Evolutionary conservation across 2,329 filamentous ascomycete species (phyloP).

Genomic region (Calycina herbarum): DNA sequence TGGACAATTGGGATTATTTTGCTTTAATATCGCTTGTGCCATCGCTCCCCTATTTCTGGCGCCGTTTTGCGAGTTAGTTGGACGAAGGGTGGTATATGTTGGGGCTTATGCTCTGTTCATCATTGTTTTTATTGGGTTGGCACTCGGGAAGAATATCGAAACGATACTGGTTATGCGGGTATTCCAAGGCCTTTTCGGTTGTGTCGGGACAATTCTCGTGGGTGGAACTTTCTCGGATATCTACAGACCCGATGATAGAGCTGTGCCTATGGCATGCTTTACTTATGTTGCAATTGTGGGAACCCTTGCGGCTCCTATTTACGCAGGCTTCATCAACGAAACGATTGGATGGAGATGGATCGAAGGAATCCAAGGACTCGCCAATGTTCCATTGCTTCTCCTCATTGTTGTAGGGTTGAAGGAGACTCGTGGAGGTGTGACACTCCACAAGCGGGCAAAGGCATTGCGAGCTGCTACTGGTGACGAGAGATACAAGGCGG

Average conservation of each 20-base stretch:
- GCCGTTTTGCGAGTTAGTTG: conserved; percentile 83
- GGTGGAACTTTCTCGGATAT: conserved; percentile 89
- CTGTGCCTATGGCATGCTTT: conserved; percentile 86
- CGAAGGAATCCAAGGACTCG: conserved; percentile 79
- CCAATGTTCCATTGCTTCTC: conserved; percentile 61
- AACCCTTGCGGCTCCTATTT: conserved; percentile 69
- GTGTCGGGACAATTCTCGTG: conserved; percentile 69
- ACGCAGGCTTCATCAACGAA: conserved; percentile 58
- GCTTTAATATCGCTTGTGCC: conserved; percentile 73
- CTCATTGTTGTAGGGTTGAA: conserved; percentile 70
- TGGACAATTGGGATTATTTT: conserved; percentile 62
- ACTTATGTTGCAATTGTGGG: conserved; percentile 73
- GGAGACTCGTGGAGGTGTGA: conserved; percentile 77
- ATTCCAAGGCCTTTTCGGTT: conserved; percentile 70
- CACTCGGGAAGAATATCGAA: conserved; percentile 71
- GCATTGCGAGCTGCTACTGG: conserved; percentile 64
- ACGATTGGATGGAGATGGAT: conserved; percentile 77
- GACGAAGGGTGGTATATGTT: conserved; percentile 77
- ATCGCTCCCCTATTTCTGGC: conserved; percentile 85
- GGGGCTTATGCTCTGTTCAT: conserved; percentile 49
- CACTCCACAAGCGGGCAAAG: conserved; percentile 73
- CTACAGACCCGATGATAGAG: conserved; percentile 73
- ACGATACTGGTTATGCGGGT: conserved; percentile 69
- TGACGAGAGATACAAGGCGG: conserved; percentile 51
- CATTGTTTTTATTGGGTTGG: conserved; percentile 53